Percentiles rank a stretch among this genome's conserved stretches.
phyloP scores from a whole-genome alignment of 139 green algal species.

The Ettlia oleoabundans region DNA sequence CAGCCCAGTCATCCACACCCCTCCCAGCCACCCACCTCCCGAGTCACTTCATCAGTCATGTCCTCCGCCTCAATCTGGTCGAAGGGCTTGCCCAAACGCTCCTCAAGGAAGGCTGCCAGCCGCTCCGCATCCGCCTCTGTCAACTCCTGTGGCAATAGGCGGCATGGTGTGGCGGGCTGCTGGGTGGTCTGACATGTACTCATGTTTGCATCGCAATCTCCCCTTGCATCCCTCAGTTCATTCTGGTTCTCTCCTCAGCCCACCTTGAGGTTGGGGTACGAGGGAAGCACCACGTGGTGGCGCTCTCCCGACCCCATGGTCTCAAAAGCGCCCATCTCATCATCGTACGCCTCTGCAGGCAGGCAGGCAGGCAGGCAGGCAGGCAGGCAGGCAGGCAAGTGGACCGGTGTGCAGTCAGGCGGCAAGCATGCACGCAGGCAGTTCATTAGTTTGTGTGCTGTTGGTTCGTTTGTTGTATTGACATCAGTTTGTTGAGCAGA shows the following conservation, averaged over 20 bases:
- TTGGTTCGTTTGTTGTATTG: no score
- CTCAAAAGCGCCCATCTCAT: conserved; percentile 17
- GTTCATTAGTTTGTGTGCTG: no score
- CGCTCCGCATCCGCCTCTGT: conserved; percentile 17
- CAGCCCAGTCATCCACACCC: not conserved
- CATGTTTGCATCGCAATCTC: not conserved
- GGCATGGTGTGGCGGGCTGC: no score
- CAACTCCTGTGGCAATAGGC: no score
- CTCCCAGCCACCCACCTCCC: not conserved
- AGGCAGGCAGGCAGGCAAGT: no score
- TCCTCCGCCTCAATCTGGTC: conserved; percentile 37
- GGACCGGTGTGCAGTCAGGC: no score
- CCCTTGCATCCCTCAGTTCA: not conserved
- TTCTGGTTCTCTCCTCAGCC: no score
- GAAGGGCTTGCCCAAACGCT: conserved; percentile 36
- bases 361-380: not conserved
- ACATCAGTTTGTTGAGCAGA: no score
- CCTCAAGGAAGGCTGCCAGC: conserved; percentile 33
- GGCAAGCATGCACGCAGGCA: no score
- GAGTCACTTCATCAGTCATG: conserved; percentile 33
- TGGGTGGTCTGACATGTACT: not conserved
- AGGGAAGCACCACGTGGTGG: conserved; percentile 54
- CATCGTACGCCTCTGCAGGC: conserved; percentile 4
- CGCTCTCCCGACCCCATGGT: conserved; percentile 50
- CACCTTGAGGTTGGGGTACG: conserved; percentile 54